Conservation (phyloP, 2,329 filamentous ascomycete genomes). For the Diaporthe nobilis region DNA sequence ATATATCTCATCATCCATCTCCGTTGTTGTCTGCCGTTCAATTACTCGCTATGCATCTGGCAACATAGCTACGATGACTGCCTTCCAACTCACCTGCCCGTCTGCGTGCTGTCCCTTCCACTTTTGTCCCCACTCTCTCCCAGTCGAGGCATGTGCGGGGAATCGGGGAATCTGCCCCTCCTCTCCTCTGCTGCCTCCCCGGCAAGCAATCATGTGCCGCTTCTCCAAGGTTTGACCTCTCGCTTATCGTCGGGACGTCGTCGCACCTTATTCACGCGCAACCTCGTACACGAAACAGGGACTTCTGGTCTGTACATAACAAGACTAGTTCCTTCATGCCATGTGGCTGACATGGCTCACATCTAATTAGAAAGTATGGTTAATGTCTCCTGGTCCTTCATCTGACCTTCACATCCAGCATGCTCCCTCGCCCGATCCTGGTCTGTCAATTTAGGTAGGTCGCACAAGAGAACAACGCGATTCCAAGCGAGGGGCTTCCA, state of each 20-base stretch:
- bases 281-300: neutral
- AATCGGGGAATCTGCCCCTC: constrained; percentile 1
- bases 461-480: neutral
- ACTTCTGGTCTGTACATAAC: neutral
- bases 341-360: neutral
- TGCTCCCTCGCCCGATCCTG: neutral
- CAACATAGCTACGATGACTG: neutral
- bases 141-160: neutral
- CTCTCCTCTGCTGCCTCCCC: neutral
- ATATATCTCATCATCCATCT: no score
- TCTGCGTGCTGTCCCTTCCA: neutral
- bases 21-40: neutral
- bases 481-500: neutral
- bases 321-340: neutral
- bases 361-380: neutral
- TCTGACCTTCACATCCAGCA: neutral
- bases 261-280: neutral
- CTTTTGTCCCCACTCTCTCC: neutral
- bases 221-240: constrained; percentile 9
- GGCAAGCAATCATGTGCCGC: constrained; percentile 15
- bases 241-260: constrained; percentile 23
- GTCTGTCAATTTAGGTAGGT: neutral
- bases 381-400: neutral
- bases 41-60: neutral
- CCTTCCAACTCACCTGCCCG: neutral